Evolutionary conservation across 164 flowering plant species (phyloP).

Genomic region (Nymphaea colorata): DNA sequence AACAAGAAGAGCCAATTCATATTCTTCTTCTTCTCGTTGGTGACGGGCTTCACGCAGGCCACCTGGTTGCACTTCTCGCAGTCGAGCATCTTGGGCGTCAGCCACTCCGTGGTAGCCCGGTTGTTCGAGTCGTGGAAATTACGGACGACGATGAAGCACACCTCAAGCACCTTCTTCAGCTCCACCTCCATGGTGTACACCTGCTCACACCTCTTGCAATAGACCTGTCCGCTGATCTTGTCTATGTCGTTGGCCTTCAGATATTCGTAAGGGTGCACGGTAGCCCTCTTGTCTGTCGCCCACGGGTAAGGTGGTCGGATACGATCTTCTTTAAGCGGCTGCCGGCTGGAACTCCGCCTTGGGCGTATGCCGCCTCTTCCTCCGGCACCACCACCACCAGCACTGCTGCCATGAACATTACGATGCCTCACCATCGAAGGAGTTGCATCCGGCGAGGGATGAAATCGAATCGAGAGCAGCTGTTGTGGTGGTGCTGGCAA

Average conservation of each 20-base stretch:
- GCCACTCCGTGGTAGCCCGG: conserved; percentile 51
- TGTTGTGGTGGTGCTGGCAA: too few relatives aligned
- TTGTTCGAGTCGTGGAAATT: conserved; percentile 22
- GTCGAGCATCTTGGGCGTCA: conserved; percentile 22
- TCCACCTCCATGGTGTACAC: conserved; percentile 19
- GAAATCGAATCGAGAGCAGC: too few relatives aligned
- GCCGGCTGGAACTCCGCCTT: neutral
- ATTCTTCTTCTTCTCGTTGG: conserved; percentile 28
- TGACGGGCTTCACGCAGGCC: conserved; percentile 33
- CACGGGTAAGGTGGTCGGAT: conserved; percentile 31
- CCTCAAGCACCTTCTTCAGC: conserved; percentile 25
- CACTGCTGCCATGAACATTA: too few relatives aligned
- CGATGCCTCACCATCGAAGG: too few relatives aligned
- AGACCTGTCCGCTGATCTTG: conserved; percentile 34
- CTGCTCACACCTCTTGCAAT: conserved; percentile 55
- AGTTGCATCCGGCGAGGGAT: too few relatives aligned
- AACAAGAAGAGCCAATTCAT: conserved; percentile 47
- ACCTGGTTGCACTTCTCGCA: conserved; percentile 34
- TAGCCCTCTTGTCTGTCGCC: conserved; percentile 11
- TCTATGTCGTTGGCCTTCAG: conserved; percentile 15
- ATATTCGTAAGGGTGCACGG: conserved; percentile 3
- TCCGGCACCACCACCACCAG: too few relatives aligned
- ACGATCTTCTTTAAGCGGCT: neutral
- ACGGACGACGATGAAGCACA: conserved; percentile 11
- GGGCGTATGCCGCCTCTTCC: too few relatives aligned